A percentile compares a stretch with the other conserved stretches of the same genome.
phyloP scores from a whole-genome alignment of 441 rosid species.

The Viola pubescens region DNA sequence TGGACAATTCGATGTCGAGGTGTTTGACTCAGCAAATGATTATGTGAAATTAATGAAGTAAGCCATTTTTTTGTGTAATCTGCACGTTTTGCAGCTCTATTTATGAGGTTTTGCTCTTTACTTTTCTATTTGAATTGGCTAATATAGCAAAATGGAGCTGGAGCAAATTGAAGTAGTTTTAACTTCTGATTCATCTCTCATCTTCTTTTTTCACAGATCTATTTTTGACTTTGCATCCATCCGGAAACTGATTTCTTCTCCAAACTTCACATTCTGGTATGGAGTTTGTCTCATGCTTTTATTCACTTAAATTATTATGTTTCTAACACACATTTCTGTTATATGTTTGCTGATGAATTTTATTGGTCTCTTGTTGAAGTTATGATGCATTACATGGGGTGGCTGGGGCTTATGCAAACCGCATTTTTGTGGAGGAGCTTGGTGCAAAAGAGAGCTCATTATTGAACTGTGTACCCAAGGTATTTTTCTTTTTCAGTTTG shows the following conservation, averaged over 20 bases:
- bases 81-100: neutral
- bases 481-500: slow-evolving; percentile 20
- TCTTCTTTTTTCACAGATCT: slow-evolving; percentile 40
- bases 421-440: slow-evolving; percentile 92
- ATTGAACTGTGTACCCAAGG: slow-evolving; percentile 89
- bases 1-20: slow-evolving; percentile 85
- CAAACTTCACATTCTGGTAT: slow-evolving; percentile 87
- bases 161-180: neutral
- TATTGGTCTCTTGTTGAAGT: slow-evolving; percentile 32
- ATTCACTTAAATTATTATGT: slow-evolving; percentile 1
- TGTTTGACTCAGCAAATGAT: slow-evolving; percentile 87
- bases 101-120: neutral
- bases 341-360: neutral
- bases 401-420: slow-evolving; percentile 89
- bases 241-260: slow-evolving; percentile 68
- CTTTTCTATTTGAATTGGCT: neutral
- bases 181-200: neutral
- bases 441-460: slow-evolving; percentile 78
- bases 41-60: slow-evolving; percentile 92
- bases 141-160: neutral
- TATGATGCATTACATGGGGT: slow-evolving; percentile 96
- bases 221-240: slow-evolving; percentile 83
- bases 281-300: slow-evolving; percentile 19
- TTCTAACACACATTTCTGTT: slow-evolving; percentile 5
- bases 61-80: slow-evolving; percentile 22